These are phyloP conservation scores for Rhynchosporium graminicola DNA, from an alignment of 2,329 filamentous ascomycete genomes.

Conservation along the genomic window DNA sequence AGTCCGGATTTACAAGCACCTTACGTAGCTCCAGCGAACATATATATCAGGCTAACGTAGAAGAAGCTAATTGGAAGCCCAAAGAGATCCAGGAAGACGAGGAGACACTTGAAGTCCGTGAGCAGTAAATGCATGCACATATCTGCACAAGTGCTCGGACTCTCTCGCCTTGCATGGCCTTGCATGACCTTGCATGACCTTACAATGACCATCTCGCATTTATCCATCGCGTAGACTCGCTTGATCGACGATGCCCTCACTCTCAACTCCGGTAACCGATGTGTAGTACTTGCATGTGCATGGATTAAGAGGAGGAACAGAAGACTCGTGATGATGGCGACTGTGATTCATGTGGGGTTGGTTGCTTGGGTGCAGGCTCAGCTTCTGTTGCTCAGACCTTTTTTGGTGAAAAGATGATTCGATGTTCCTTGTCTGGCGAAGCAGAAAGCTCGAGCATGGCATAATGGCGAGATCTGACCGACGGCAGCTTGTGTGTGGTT, in stretches of 20 bases:
- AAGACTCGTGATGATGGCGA: slow-evolving; percentile 16
- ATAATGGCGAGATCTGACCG: slow-evolving; percentile 5
- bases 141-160: slow-evolving; percentile 14
- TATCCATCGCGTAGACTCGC: slow-evolving; percentile 18
- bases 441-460: not conserved
- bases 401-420: not conserved
- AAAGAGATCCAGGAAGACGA: not conserved
- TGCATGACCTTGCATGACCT: slow-evolving; percentile 3
- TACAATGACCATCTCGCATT: slow-evolving; percentile 1
- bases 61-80: slow-evolving; percentile 1
- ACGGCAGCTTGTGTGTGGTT: not conserved
- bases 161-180: slow-evolving; percentile 14
- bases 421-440: slow-evolving; percentile 4
- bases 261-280: slow-evolving; percentile 6
- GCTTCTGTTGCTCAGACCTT: slow-evolving; percentile 14
- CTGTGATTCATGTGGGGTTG: not conserved
- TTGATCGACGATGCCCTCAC: not conserved
- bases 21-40: not conserved
- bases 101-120: slow-evolving; percentile 18
- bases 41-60: not conserved
- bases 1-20: slow-evolving; percentile 5
- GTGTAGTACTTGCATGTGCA: slow-evolving; percentile 13
- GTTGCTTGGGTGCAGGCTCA: not conserved
- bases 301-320: slow-evolving; percentile 1
- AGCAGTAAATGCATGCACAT: not conserved